Conservation (phyloP, 257 asterid genomes). For the Solanum chmielewskii region DNA sequence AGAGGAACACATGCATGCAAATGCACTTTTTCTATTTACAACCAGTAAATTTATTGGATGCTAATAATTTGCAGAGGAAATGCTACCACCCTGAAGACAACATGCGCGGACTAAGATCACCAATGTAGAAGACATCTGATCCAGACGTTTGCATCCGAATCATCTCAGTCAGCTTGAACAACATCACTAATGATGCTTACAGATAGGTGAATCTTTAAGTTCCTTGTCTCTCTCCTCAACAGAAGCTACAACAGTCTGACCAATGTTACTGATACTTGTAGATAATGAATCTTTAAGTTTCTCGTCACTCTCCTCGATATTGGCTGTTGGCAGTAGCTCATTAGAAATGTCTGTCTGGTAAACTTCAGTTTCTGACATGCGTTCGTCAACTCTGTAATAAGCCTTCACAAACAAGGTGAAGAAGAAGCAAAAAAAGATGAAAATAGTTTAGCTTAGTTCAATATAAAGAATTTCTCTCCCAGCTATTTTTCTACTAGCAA, state of each 20-base stretch:
- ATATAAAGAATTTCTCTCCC: not conserved
- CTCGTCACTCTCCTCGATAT: not conserved
- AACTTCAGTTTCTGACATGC: conserved; percentile 5
- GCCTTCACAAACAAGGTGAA: conserved; percentile 32
- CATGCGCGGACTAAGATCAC: not conserved
- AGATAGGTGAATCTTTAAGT: not conserved
- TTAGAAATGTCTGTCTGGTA: not conserved
- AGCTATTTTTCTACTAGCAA: not conserved
- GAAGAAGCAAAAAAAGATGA: not conserved
- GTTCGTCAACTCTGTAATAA: conserved; percentile 61
- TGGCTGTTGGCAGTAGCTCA: not conserved
- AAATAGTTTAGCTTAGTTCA: not conserved
- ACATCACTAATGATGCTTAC: not conserved
- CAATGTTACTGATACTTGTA: not conserved
- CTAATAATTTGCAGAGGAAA: not conserved
- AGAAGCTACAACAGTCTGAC: not conserved
- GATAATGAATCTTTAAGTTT: not conserved
- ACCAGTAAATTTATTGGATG: not conserved
- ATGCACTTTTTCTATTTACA: not conserved
- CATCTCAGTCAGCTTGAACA: not conserved
- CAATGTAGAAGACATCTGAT: not conserved
- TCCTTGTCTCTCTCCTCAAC: not conserved
- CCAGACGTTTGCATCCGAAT: not conserved
- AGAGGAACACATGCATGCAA: not conserved
- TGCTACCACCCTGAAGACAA: not conserved